These are phyloP conservation scores for Annulohypoxylon truncatum DNA, from an alignment of 2,329 filamentous ascomycete species.

Conservation along the genomic window DNA sequence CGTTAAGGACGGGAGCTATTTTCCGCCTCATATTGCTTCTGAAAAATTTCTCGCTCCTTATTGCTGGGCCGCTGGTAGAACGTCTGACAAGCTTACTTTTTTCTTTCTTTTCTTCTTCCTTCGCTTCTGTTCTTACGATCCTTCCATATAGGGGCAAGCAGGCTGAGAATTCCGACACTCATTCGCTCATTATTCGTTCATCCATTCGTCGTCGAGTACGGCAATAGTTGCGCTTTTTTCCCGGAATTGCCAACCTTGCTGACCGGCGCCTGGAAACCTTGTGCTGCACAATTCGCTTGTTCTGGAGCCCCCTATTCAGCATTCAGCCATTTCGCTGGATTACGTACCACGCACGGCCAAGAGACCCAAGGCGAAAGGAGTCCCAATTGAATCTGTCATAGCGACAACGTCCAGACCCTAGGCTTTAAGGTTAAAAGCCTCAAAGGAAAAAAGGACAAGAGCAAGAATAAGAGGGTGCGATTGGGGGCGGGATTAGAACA, in stretches of 20 bases:
- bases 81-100: constrained; percentile 38
- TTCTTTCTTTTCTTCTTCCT: constrained; percentile 22
- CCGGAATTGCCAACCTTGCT: constrained; percentile 7
- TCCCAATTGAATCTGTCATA: constrained; percentile 18
- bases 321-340: constrained; percentile 14
- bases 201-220: constrained; percentile 19
- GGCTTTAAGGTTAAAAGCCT: constrained; percentile 22
- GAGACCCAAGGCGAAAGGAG: constrained; percentile 5
- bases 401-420: constrained; percentile 6
- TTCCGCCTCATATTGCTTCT: constrained; percentile 15
- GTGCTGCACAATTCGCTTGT: constrained; percentile 9
- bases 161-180: constrained; percentile 28
- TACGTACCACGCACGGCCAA: constrained; percentile 3
- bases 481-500: constrained; percentile 24
- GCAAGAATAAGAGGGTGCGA: constrained; percentile 14
- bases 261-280: constrained; percentile 5
- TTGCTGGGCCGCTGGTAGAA: constrained; percentile 11
- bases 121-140: constrained; percentile 31
- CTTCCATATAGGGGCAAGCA: constrained; percentile 23
- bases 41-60: constrained; percentile 13
- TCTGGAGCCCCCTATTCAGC: constrained; percentile 4
- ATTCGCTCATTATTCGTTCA: constrained; percentile 9
- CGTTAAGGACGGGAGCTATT: constrained; percentile 22
- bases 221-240: constrained; percentile 19
- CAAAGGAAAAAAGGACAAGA: constrained; percentile 14